Percentiles rank a stretch among this genome's conserved stretches.
Conservation (phyloP, 371 early-diverging fungal species). For the Syncephalastrum contaminatum region DNA sequence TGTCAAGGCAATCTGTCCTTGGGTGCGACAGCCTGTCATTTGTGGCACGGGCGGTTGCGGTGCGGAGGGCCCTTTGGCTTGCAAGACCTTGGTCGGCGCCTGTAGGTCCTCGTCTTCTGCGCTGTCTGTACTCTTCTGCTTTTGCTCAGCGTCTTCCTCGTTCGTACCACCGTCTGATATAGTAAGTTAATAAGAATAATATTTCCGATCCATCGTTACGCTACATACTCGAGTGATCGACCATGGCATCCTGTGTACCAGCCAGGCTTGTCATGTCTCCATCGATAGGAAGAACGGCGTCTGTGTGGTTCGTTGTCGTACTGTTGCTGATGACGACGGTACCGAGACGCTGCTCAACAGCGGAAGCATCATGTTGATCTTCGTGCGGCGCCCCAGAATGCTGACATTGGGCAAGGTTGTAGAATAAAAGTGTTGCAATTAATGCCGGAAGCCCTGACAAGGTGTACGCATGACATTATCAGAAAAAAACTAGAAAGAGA, state of each 20-base stretch:
- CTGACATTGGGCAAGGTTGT: too few species aligned
- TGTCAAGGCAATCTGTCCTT: conserved; percentile 56
- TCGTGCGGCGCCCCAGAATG: too few species aligned
- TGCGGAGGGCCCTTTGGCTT: conserved; percentile 9
- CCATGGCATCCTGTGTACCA: conserved; percentile 3
- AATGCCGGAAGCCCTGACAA: too few species aligned
- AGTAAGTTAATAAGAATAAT: conserved; percentile 1
- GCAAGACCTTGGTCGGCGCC: background rate
- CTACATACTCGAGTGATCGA: conserved; percentile 9
- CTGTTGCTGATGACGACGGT: background rate
- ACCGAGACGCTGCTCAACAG: too few species aligned
- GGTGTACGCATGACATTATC: too few species aligned
- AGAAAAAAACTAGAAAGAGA: too few species aligned
- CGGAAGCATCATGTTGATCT: too few species aligned
- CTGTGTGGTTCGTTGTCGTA: background rate
- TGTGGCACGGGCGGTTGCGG: conserved; percentile 21
- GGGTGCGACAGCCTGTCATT: conserved; percentile 39
- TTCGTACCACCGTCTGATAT: too few species aligned
- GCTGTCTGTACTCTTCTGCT: conserved; percentile 4
- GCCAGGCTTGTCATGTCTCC: background rate
- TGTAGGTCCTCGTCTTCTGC: background rate
- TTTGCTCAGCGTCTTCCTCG: background rate
- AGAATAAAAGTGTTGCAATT: too few species aligned
- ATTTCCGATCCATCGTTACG: conserved; percentile 1
- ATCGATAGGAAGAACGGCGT: background rate